Conservation (phyloP, 441 rosid genomes). For the Jatropha multifida region DNA sequence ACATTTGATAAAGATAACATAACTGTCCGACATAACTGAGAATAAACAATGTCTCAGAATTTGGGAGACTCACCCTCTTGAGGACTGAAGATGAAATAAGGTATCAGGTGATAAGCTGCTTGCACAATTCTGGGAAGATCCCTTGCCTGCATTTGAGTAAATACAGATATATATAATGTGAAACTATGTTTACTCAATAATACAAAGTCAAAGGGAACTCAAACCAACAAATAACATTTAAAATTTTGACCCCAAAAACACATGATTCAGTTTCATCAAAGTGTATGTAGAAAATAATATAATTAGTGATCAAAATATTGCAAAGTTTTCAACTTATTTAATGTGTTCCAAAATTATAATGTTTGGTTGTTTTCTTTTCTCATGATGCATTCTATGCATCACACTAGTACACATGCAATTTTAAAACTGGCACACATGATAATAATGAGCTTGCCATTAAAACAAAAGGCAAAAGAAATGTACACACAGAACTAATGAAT, state of each 20-base stretch:
- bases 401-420: background rate
- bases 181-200: background rate
- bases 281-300: background rate
- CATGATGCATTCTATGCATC: background rate
- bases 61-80: conserved; percentile 66
- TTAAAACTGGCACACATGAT: background rate
- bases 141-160: conserved; percentile 67
- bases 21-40: background rate
- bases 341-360: background rate
- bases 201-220: background rate
- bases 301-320: background rate
- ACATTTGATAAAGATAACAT: background rate
- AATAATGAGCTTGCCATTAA: background rate
- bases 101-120: conserved; percentile 75
- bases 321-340: background rate
- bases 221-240: conserved; percentile 2
- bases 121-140: conserved; percentile 84
- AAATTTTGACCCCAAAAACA: background rate
- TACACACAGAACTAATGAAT: background rate
- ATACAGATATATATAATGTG: background rate
- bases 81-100: conserved; percentile 82
- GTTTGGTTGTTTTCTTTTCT: background rate
- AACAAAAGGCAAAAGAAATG: background rate
- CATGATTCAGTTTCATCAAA: background rate
- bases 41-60: conserved; percentile 3